A percentile compares a stretch with the other conserved stretches of the same genome.
Evolutionary conservation across 208 protist genomes (phyloP).

Genomic region (Wallacemonas sp.): DNA sequence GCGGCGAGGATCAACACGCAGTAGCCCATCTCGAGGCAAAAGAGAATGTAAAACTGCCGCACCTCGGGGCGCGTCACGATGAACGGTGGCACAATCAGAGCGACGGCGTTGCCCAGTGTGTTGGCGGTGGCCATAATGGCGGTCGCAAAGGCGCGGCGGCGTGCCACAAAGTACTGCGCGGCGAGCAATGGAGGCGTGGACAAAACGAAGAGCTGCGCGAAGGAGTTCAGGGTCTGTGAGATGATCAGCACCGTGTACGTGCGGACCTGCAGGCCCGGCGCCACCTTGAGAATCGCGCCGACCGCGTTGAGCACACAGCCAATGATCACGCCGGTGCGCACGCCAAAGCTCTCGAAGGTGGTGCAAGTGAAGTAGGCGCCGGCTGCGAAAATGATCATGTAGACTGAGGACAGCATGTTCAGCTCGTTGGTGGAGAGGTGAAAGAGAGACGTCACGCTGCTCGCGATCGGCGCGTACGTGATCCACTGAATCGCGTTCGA

Average conservation of each 20-base stretch:
- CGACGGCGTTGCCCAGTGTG: conserved; percentile 64
- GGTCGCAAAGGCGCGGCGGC: conserved; percentile 60
- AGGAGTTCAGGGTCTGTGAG: conserved; percentile 44
- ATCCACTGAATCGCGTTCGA: conserved; percentile 82
- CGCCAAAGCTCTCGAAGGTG: conserved; percentile 68
- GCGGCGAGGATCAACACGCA: conserved; percentile 39
- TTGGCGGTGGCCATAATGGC: conserved; percentile 62
- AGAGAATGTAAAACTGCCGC: conserved; percentile 49
- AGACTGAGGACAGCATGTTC: conserved; percentile 72
- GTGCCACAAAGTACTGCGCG: conserved; percentile 53
- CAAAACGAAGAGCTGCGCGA: conserved; percentile 75
- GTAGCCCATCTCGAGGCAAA: conserved; percentile 41
- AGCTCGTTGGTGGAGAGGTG: conserved; percentile 50
- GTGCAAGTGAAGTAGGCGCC: conserved; percentile 65
- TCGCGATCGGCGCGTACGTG: conserved; percentile 59
- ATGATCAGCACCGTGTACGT: conserved; percentile 51
- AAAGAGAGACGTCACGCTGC: conserved; percentile 32
- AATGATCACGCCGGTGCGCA: conserved; percentile 52
- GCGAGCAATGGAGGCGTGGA: conserved; percentile 66
- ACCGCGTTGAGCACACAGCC: conserved; percentile 53
- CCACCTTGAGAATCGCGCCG: conserved; percentile 57
- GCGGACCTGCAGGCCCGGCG: conserved; percentile 41
- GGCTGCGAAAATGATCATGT: conserved; percentile 71
- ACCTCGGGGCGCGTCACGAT: conserved; percentile 35
- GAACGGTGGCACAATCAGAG: conserved; percentile 52